Evolutionary conservation across 116 monocot genomes (phyloP).

Genomic region (Thalassia testudinum): DNA sequence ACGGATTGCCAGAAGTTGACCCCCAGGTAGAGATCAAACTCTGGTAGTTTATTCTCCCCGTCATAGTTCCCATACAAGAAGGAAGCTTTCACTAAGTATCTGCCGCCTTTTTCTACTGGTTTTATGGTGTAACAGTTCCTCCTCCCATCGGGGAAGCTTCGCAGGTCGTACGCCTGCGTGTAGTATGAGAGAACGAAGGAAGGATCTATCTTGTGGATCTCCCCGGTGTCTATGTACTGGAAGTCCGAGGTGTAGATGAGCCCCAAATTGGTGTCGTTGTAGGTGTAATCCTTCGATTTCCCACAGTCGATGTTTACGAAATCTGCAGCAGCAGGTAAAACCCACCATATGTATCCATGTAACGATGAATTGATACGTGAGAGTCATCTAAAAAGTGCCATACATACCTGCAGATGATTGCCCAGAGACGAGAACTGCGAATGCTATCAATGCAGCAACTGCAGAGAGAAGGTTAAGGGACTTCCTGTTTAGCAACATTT

Average conservation of each 20-base stretch:
- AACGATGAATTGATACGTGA: no score
- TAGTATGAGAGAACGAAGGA: no score
- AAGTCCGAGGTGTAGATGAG: slow-evolving; percentile 8
- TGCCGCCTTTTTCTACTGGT: background rate
- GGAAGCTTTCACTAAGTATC: slow-evolving; percentile 12
- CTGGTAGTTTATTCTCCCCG: background rate
- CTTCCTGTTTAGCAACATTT: no score
- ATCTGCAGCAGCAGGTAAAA: background rate
- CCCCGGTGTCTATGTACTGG: slow-evolving; percentile 8
- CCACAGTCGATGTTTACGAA: slow-evolving; percentile 25
- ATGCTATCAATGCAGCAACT: no score
- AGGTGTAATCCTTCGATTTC: background rate
- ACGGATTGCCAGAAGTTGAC: slow-evolving; percentile 1
- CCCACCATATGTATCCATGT: no score
- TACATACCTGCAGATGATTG: no score
- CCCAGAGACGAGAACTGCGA: no score
- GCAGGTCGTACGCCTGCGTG: background rate
- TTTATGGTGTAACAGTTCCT: slow-evolving; percentile 18
- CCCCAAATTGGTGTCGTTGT: background rate
- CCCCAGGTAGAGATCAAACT: slow-evolving; percentile 18
- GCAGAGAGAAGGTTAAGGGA: no score
- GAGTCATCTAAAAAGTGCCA: no score
- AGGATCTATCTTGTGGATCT: background rate
- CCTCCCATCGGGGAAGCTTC: slow-evolving; percentile 19
- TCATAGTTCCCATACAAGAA: slow-evolving; percentile 25